Conservation (phyloP, 805 yeast species). For the Saccharomycodes ludwigii region DNA sequence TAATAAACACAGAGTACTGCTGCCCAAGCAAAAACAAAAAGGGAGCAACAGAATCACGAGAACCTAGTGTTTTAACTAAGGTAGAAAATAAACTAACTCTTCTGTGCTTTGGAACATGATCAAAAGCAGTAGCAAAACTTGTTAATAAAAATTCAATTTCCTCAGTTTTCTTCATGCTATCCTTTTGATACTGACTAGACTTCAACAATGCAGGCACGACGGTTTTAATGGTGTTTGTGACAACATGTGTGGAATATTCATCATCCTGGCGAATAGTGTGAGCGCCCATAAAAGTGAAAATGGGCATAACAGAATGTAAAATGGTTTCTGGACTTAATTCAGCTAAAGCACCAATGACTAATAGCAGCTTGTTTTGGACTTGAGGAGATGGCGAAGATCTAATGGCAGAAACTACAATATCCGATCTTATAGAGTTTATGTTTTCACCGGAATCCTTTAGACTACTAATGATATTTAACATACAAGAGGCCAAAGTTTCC, state of each 20-base stretch:
- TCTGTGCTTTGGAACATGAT: constrained; percentile 93
- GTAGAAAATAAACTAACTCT: constrained; percentile 76
- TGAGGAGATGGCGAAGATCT: constrained; percentile 86
- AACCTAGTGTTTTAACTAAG: constrained; percentile 63
- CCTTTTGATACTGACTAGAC: constrained; percentile 23
- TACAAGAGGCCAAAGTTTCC: constrained; percentile 79
- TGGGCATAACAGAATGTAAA: constrained; percentile 97
- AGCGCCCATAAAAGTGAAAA: constrained; percentile 98
- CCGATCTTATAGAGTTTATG: constrained; percentile 67
- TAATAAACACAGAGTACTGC: constrained; percentile 47
- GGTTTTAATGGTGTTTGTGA: constrained; percentile 78
- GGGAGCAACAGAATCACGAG: constrained; percentile 52
- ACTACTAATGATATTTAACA: constrained; percentile 53
- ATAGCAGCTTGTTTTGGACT: constrained; percentile 76
- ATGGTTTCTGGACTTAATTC: constrained; percentile 82
- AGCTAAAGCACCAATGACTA: constrained; percentile 82
- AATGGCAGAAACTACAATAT: constrained; percentile 80
- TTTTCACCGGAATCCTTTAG: constrained; percentile 40
- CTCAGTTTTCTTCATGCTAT: constrained; percentile 36
- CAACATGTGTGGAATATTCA: constrained; percentile 84
- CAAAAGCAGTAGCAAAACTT: constrained; percentile 88
- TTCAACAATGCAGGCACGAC: constrained; percentile 83
- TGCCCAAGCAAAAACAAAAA: constrained; percentile 71
- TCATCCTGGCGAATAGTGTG: constrained; percentile 95
- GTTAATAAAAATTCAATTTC: constrained; percentile 78